A percentile compares a stretch with the other conserved stretches of the same genome.
Evolutionary conservation across 352 stramenopile genomes (phyloP).

Genomic region (Phytophthora lateralis): DNA sequence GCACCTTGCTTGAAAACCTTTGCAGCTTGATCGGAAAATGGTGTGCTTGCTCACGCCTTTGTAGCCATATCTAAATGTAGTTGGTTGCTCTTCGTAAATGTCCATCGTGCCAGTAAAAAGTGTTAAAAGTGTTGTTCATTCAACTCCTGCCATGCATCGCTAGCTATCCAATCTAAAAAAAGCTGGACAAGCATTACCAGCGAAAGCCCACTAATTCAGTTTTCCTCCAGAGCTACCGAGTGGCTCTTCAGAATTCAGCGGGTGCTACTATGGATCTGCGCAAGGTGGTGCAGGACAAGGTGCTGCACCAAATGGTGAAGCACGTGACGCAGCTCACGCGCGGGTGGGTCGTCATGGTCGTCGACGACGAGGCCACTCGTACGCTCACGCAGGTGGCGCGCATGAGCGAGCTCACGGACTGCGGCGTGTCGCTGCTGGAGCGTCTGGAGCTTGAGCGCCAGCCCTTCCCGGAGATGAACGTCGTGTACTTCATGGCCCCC

Average conservation of each 20-base stretch:
- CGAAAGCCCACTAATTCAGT: too few relatives aligned
- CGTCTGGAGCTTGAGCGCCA: conserved; percentile 94
- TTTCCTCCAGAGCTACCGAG: too few relatives aligned
- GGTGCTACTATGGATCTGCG: conserved; percentile 68
- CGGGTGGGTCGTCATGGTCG: conserved; percentile 93
- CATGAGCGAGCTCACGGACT: conserved; percentile 99
- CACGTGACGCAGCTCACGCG: conserved; percentile 75
- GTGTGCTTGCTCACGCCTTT: too few relatives aligned
- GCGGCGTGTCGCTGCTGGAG: conserved; percentile 96
- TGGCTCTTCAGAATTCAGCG: not conserved
- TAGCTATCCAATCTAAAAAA: too few relatives aligned
- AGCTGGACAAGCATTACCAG: too few relatives aligned
- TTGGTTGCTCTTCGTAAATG: too few relatives aligned
- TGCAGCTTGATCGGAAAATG: conserved; percentile 10
- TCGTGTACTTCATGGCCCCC: conserved; percentile 95
- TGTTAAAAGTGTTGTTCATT: too few relatives aligned
- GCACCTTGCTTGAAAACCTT: conserved; percentile 3
- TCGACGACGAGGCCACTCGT: conserved; percentile 93
- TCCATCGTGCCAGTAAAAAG: too few relatives aligned
- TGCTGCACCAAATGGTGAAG: conserved; percentile 85
- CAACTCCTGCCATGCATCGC: too few relatives aligned
- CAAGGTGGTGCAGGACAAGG: conserved; percentile 81
- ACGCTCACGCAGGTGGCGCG: conserved; percentile 94
- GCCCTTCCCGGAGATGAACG: conserved; percentile 96
- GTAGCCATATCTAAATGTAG: too few relatives aligned